Conservation (phyloP, 768 basidiomycete genomes). For the Amanita rubescens region DNA sequence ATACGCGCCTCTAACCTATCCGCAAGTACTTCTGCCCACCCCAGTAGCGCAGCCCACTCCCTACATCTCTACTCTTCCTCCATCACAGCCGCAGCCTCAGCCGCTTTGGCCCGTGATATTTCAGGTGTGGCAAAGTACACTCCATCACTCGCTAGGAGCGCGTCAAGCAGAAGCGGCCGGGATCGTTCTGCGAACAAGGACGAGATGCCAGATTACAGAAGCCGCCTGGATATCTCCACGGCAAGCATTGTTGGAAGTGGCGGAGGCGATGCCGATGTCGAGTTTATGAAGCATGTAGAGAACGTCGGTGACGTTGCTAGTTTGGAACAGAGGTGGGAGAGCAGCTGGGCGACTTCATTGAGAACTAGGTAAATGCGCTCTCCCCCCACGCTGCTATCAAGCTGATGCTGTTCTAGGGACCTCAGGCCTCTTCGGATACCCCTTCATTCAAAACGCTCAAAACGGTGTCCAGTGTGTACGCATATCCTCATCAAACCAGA, state of each 20-base stretch:
- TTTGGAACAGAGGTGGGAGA: constrained; percentile 75
- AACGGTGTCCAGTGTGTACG: constrained; percentile 89
- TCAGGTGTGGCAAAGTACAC: constrained; percentile 77
- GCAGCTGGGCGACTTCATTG: constrained; percentile 67
- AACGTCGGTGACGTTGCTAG: constrained; percentile 54
- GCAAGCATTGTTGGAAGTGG: constrained; percentile 48
- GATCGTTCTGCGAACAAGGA: constrained; percentile 66
- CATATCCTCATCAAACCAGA: constrained; percentile 99
- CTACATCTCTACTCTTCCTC: constrained; percentile 73
- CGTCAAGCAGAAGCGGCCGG: constrained; percentile 37
- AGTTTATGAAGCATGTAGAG: constrained; percentile 61
- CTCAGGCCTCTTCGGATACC: constrained; percentile 86
- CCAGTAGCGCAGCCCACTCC: constrained; percentile 48
- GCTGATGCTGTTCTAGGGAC: constrained; percentile 44
- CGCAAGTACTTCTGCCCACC: constrained; percentile 31
- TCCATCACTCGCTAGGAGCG: constrained; percentile 40
- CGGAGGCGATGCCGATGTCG: constrained; percentile 62
- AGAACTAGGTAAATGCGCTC: constrained; percentile 48
- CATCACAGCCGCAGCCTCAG: constrained; percentile 85
- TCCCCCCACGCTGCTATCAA: background rate
- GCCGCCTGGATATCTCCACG: constrained; percentile 56
- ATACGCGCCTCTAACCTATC: constrained; percentile 76
- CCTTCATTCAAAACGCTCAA: constrained; percentile 88
- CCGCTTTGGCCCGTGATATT: constrained; percentile 82
- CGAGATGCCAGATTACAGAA: constrained; percentile 72